Base-by-base conservation (phyloP, 805 yeast species). In the Cyberlindnera maclurae region DNA sequence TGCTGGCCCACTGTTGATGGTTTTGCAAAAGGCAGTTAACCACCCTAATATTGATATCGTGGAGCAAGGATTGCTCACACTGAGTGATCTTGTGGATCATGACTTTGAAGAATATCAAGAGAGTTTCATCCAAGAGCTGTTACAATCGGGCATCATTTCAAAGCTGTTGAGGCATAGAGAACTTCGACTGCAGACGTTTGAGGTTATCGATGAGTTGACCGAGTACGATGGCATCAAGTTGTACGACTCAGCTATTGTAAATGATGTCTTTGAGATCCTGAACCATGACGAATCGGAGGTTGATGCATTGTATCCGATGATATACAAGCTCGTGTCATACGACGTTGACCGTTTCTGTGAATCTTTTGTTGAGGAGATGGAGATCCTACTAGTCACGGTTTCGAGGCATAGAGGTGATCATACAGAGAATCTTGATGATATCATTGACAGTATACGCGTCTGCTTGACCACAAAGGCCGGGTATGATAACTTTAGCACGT, bases 1-100 rank as follows among this genome's bases (percentile, higher is more conserved):
- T 5, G 27, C 33, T 16, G 29, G 33, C 3, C 2, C 34, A 3
- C 9, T 44, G 12, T 12, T 36, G 22, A 10, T 31, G 24, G 17
- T 28, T n/a, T 4, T 45, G 10, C 29, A 28, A 4, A 11, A 28
- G 1, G 10, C 50, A 10, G 31, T 40, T 2, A 17, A 34, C 11
- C 55, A 52, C 32, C 45, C 46, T 4, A 49, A 51, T 22, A 43
- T 37, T 3, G 50, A 49, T 18, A 41, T 50, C 9, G 36, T 46
- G 12, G 49, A 47, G 10, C 44, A 46, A 7, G 33, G 44, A 10
- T 26, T 43, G 1, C 13, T 22, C 6, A 31, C 50, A 3, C 38
- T 49, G 12, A 32, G 39, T 10, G 54, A 49, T 29, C 18, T 49
- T 7, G 40, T 49, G 10, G 53, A 50, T 18, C 37, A 33, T 7